phyloP scores from a whole-genome alignment of 148 eudicot species.

The Simmondsia chinensis region DNA sequence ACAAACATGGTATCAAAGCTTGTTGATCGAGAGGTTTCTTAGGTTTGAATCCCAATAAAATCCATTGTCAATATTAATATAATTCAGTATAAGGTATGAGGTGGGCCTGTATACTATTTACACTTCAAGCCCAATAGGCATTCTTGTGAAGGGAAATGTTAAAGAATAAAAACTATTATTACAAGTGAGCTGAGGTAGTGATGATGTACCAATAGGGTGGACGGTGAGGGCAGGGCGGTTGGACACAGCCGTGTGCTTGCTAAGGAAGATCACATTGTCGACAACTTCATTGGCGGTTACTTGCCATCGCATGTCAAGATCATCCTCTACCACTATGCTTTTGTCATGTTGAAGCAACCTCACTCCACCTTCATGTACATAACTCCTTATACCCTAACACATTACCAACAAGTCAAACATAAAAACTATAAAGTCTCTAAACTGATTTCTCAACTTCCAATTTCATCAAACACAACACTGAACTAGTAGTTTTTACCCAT shows the following conservation, averaged over 20 bases:
- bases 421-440: no score
- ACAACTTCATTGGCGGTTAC: slow-evolving; percentile 39
- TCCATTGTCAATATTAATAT: no score
- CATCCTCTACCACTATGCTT: slow-evolving; percentile 45
- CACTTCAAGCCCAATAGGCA: neutral
- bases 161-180: neutral
- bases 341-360: slow-evolving; percentile 55
- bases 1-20: no score
- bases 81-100: no score
- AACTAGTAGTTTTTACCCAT: no score
- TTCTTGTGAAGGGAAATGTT: neutral
- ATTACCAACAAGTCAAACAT: neutral
- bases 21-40: no score
- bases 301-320: slow-evolving; percentile 64
- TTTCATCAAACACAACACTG: neutral
- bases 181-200: neutral
- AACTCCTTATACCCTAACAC: slow-evolving; percentile 42
- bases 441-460: neutral
- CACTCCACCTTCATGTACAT: slow-evolving; percentile 30
- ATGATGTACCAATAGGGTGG: slow-evolving; percentile 65
- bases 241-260: slow-evolving; percentile 63
- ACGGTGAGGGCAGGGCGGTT: slow-evolving; percentile 72
- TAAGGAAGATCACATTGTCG: slow-evolving; percentile 49
- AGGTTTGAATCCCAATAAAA: no score
- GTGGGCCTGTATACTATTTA: no score